A percentile compares a stretch with the other conserved stretches of the same genome.
phyloP scores from a whole-genome alignment of 768 basidiomycete species.

The Kwoniella mangroviensis region DNA sequence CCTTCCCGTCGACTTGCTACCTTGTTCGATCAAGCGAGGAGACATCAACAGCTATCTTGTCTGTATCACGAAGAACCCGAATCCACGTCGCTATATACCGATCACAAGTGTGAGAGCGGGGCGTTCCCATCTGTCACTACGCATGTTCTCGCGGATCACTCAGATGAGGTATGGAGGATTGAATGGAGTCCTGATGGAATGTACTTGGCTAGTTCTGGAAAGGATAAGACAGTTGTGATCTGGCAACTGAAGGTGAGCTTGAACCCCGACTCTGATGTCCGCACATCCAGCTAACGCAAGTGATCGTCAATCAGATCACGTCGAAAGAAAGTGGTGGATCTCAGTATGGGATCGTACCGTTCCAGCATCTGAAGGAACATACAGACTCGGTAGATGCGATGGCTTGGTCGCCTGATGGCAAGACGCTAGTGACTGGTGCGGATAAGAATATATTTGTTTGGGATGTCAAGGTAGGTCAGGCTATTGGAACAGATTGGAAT shows the following conservation, averaged over 20 bases:
- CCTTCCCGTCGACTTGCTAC: slow-evolving; percentile 85
- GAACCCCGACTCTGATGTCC: neutral
- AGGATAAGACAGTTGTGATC: slow-evolving; percentile 83
- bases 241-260: slow-evolving; percentile 79
- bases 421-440: slow-evolving; percentile 77
- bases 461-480: slow-evolving; percentile 73
- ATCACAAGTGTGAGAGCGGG: slow-evolving; percentile 79
- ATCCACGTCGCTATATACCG: slow-evolving; percentile 80
- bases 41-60: slow-evolving; percentile 78
- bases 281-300: neutral
- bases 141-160: slow-evolving; percentile 80
- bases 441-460: slow-evolving; percentile 85
- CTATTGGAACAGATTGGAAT: neutral
- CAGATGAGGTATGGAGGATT: slow-evolving; percentile 93
- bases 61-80: slow-evolving; percentile 75
- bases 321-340: slow-evolving; percentile 15
- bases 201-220: slow-evolving; percentile 83
- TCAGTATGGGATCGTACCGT: slow-evolving; percentile 60
- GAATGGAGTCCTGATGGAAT: slow-evolving; percentile 91
- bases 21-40: slow-evolving; percentile 80
- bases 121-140: slow-evolving; percentile 84
- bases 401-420: slow-evolving; percentile 91
- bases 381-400: slow-evolving; percentile 74
- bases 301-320: neutral
- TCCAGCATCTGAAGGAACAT: slow-evolving; percentile 69